A percentile compares a stretch with the other conserved stretches of the same genome.
phyloP scores from a whole-genome alignment of 1,284 basidiomycete species.

The Retiboletus flavoniger region DNA sequence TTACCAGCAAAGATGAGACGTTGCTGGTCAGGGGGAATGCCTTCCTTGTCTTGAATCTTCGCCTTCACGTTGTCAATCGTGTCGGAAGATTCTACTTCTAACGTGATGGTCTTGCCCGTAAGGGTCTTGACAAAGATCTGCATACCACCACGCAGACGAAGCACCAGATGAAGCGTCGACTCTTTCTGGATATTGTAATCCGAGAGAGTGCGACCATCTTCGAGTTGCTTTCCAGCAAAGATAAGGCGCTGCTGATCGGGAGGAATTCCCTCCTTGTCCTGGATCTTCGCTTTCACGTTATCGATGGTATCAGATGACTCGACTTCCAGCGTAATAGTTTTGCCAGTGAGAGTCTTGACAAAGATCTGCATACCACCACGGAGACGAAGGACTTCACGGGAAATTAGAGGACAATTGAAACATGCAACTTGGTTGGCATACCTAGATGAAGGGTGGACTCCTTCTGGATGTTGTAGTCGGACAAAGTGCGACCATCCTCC shows the following conservation, averaged over 20 bases:
- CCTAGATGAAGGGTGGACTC: slow-evolving; percentile 68
- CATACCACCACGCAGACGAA: slow-evolving; percentile 55
- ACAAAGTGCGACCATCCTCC: slow-evolving; percentile 80
- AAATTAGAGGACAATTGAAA: slow-evolving; percentile 4
- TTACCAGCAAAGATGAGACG: slow-evolving; percentile 77
- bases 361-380: slow-evolving; percentile 77
- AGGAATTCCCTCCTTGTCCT: slow-evolving; percentile 82
- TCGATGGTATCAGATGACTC: slow-evolving; percentile 90
- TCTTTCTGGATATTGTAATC: slow-evolving; percentile 81
- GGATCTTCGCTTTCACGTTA: slow-evolving; percentile 84
- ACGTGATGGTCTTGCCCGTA: slow-evolving; percentile 79
- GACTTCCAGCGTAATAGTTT: slow-evolving; percentile 86
- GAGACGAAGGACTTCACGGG: slow-evolving; percentile 53
- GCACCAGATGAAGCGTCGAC: slow-evolving; percentile 58
- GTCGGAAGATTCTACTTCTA: slow-evolving; percentile 76
- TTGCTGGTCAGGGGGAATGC: slow-evolving; percentile 71
- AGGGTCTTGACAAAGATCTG: slow-evolving; percentile 71
- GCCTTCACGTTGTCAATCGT: slow-evolving; percentile 75
- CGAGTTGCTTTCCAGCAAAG: slow-evolving; percentile 81
- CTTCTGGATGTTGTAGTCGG: slow-evolving; percentile 79
- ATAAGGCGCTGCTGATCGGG: slow-evolving; percentile 85
- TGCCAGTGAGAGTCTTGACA: slow-evolving; percentile 75
- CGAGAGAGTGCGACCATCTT: slow-evolving; percentile 73
- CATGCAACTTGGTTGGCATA: slow-evolving; percentile 9
- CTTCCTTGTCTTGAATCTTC: slow-evolving; percentile 78